A percentile compares a stretch with the other conserved stretches of the same genome.
Conservation (phyloP, 1,139 yeast genomes). For the Suhomyces wounanorum region DNA sequence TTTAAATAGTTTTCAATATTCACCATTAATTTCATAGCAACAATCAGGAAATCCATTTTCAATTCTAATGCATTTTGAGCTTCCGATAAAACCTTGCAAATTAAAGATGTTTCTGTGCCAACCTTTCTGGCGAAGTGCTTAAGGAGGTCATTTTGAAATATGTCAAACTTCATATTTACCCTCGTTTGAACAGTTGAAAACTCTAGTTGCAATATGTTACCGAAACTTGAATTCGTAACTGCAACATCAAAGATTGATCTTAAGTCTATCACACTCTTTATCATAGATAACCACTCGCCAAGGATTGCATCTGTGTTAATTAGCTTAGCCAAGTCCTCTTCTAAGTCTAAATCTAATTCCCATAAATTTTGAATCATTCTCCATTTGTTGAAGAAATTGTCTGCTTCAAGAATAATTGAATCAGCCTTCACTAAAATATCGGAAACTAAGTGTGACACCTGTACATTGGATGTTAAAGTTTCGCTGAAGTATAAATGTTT, state of each 20-base stretch:
- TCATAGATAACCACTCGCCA: conserved; percentile 48
- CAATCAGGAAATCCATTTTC: conserved; percentile 22
- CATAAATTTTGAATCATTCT: conserved; percentile 57
- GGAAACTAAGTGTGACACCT: conserved; percentile 1
- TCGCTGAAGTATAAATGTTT: not conserved
- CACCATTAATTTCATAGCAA: conserved; percentile 19
- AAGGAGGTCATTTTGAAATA: conserved; percentile 55
- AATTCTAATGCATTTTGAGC: conserved; percentile 21
- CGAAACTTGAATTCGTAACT: conserved; percentile 36
- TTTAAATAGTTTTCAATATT: conserved; percentile 21
- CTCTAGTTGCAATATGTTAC: conserved; percentile 41
- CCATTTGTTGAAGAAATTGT: conserved; percentile 53
- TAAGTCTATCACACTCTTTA: conserved; percentile 48
- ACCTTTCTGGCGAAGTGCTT: conserved; percentile 45
- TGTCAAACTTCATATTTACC: conserved; percentile 56
- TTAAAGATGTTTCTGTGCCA: conserved; percentile 14
- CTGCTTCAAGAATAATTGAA: conserved; percentile 25
- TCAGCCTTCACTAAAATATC: conserved; percentile 23
- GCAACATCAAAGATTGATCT: conserved; percentile 56
- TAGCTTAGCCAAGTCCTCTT: conserved; percentile 22
- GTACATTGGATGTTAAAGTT: not conserved
- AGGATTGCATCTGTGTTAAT: conserved; percentile 34
- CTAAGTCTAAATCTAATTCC: conserved; percentile 40
- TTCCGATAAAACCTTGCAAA: conserved; percentile 20
- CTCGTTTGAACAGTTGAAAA: conserved; percentile 58